These are phyloP conservation scores for Yarrowia galli DNA, from an alignment of 1,139 yeast species.

Conservation along the genomic window DNA sequence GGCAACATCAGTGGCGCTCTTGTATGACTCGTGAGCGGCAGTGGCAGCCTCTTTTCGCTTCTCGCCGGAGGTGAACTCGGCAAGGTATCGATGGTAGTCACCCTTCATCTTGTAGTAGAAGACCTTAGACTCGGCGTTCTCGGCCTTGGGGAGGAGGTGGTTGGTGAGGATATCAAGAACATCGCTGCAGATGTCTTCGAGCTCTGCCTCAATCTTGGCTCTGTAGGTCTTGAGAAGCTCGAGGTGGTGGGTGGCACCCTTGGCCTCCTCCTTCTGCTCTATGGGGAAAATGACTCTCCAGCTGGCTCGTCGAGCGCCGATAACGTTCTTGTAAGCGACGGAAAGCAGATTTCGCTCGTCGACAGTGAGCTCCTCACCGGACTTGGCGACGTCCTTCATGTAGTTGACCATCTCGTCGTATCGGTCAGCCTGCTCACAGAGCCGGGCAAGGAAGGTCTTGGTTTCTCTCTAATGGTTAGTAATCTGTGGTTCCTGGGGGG, in stretches of 20 bases:
- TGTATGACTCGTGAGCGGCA: slow-evolving; percentile 93
- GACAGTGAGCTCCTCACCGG: slow-evolving; percentile 94
- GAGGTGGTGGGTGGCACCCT: slow-evolving; percentile 86
- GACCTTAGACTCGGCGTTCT: slow-evolving; percentile 97
- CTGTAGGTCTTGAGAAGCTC: slow-evolving; percentile 92
- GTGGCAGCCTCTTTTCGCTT: slow-evolving; percentile 95
- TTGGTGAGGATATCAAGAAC: slow-evolving; percentile 85
- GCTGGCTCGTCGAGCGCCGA: slow-evolving; percentile 99
- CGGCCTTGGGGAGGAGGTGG: slow-evolving; percentile 93
- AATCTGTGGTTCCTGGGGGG: slow-evolving; percentile 3
- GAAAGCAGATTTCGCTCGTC: slow-evolving; percentile 98
- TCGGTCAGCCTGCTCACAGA: slow-evolving; percentile 99
- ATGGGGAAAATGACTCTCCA: slow-evolving; percentile 99
- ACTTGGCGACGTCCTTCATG: slow-evolving; percentile 96
- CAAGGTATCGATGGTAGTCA: slow-evolving; percentile 98
- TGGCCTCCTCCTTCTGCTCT: slow-evolving; percentile 98
- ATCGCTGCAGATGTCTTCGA: slow-evolving; percentile 94
- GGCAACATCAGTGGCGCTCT: slow-evolving; percentile 96
- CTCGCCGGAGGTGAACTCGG: slow-evolving; percentile 93
- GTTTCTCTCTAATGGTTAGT: slow-evolving; percentile 76
- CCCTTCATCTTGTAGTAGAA: slow-evolving; percentile 99
- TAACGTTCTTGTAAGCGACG: slow-evolving; percentile 97
- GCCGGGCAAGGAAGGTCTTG: slow-evolving; percentile 94
- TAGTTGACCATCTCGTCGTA: slow-evolving; percentile 99
- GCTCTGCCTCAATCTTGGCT: slow-evolving; percentile 92